A percentile compares a stretch with the other conserved stretches of the same genome.
Evolutionary conservation across 2,329 filamentous ascomycete species (phyloP).

Genomic region (Fusarium nurragi): DNA sequence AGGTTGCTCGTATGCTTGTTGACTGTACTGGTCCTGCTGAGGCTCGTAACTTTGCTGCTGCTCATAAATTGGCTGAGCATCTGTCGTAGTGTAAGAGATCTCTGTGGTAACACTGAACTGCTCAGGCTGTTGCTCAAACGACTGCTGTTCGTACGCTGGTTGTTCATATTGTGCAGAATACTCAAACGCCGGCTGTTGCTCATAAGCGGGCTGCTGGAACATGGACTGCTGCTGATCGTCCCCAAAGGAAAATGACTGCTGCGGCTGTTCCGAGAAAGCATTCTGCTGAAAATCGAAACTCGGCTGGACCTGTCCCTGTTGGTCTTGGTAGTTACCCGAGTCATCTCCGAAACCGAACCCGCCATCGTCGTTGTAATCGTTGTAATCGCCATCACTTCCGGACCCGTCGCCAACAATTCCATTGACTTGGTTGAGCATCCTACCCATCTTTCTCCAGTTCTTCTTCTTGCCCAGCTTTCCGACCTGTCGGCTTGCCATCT

Average conservation of each 20-base stretch:
- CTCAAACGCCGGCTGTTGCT: constrained; percentile 25
- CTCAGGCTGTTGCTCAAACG: constrained; percentile 16
- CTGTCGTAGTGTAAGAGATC: not conserved
- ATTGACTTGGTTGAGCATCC: constrained; percentile 21
- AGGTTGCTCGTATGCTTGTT: constrained; percentile 19
- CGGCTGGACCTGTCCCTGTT: constrained; percentile 29
- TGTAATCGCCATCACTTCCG: constrained; percentile 20
- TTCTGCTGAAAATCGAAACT: constrained; percentile 18
- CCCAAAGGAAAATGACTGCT: constrained; percentile 6
- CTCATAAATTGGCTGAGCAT: not conserved
- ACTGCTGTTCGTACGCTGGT: not conserved
- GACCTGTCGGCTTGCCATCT: constrained; percentile 35
- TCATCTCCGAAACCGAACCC: not conserved
- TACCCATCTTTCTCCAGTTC: constrained; percentile 39
- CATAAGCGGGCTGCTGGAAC: constrained; percentile 22
- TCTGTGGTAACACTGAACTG: constrained; percentile 14
- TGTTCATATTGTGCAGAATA: constrained; percentile 9
- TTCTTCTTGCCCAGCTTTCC: constrained; percentile 43
- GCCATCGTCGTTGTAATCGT: constrained; percentile 1
- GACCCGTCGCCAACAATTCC: not conserved
- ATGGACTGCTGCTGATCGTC: not conserved
- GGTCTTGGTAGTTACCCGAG: constrained; percentile 5
- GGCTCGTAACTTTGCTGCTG: constrained; percentile 4
- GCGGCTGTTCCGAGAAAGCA: not conserved
- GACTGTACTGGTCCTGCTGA: constrained; percentile 14